phyloP scores from a whole-genome alignment of 2,329 filamentous ascomycete species.

The Helminthosporium solani region DNA sequence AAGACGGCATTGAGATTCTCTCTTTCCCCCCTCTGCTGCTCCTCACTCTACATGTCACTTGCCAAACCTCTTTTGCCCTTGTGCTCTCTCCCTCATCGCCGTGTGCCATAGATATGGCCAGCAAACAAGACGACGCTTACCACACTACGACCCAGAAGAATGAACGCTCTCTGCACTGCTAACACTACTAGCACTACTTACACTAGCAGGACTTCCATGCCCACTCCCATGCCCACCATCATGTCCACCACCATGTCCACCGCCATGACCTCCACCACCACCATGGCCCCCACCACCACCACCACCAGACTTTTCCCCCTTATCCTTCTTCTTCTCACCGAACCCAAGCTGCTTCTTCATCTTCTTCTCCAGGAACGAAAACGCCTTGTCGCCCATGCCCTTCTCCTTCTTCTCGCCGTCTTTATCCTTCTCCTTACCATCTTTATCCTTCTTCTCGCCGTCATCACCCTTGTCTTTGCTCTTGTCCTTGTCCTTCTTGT shows the following conservation, averaged over 20 bases:
- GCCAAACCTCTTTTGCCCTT: background rate
- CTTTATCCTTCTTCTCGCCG: background rate
- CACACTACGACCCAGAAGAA: background rate
- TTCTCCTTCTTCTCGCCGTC: conserved; percentile 1
- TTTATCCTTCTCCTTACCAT: background rate
- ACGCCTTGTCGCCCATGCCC: background rate
- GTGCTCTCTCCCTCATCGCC: background rate
- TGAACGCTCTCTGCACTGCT: background rate
- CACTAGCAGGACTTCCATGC: background rate
- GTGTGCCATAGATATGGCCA: background rate
- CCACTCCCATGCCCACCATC: background rate
- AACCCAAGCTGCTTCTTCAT: conserved; percentile 1
- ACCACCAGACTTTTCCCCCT: background rate
- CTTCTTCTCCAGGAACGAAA: conserved; percentile 3
- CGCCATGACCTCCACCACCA: background rate
- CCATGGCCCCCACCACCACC: background rate
- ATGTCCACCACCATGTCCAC: background rate
- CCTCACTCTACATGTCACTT: no score
- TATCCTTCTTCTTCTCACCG: background rate
- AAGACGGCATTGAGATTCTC: no score
- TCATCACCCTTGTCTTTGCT: background rate
- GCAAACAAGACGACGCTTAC: background rate
- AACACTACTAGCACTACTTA: background rate
- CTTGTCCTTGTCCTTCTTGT: conserved; percentile 1
- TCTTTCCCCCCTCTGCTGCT: no score